A percentile compares a stretch with the other conserved stretches of the same genome.
phyloP scores from a whole-genome alignment of 495 filamentous ascomycete species.

The Aspergillus panamensis region DNA sequence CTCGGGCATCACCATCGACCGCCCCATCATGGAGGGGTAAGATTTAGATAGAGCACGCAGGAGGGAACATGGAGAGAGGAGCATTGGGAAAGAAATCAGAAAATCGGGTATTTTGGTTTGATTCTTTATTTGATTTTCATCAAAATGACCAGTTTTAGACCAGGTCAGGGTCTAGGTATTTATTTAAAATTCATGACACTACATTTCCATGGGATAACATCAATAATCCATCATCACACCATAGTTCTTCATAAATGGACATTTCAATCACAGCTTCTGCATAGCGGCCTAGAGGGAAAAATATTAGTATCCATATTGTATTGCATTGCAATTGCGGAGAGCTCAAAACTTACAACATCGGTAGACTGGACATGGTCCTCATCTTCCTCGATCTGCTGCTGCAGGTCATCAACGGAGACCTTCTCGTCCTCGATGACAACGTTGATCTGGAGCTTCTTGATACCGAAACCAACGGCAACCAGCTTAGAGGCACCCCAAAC shows the following conservation, averaged over 20 bases:
- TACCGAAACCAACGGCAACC: slow-evolving; percentile 88
- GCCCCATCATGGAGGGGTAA: too few relatives aligned
- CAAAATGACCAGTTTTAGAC: slow-evolving; percentile 16
- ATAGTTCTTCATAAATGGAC: slow-evolving; percentile 37
- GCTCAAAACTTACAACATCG: slow-evolving; percentile 63
- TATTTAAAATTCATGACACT: slow-evolving; percentile 27
- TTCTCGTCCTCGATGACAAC: slow-evolving; percentile 97
- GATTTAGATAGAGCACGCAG: too few relatives aligned
- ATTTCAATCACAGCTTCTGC: slow-evolving; percentile 77
- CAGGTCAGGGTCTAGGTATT: slow-evolving; percentile 21
- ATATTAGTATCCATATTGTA: slow-evolving; percentile 12
- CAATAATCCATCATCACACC: slow-evolving; percentile 42
- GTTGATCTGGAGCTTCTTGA: slow-evolving; percentile 99
- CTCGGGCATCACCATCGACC: too few relatives aligned
- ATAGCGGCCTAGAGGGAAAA: slow-evolving; percentile 59
- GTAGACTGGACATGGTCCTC: slow-evolving; percentile 98
- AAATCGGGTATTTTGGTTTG: slow-evolving; percentile 19
- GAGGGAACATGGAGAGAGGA: too few relatives aligned
- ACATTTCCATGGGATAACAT: slow-evolving; percentile 30
- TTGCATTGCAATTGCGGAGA: background rate
- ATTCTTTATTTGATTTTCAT: slow-evolving; percentile 25
- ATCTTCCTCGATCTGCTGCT: slow-evolving; percentile 79
- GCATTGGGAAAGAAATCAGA: background rate
- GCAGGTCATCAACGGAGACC: slow-evolving; percentile 81
- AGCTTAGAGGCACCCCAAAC: slow-evolving; percentile 94